Evolutionary conservation across 164 flowering plant genomes (phyloP), one percentile per base, ranked within the genome.

Genomic region (Piper betle): DNA sequence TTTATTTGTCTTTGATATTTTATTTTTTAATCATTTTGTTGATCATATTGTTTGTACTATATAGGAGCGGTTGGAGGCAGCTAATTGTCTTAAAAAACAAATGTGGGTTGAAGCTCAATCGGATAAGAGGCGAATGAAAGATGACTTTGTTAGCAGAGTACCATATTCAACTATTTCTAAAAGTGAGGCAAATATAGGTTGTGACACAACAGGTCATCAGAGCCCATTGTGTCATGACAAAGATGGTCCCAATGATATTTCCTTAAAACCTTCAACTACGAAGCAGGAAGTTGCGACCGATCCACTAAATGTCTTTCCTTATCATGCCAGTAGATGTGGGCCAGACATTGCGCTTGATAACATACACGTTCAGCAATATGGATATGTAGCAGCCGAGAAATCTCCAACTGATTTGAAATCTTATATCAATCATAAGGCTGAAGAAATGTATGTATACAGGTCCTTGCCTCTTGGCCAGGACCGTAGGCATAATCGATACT

Each of bases 391-490:
- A 62, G 78, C 83, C n/a, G 89, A 88, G 55, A 81, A 68, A 74
- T 80, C 91, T n/a, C 85, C 87, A 33, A 75, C 85, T 19, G 85
- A 85, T 71, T 68, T 87, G 52, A 92, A 92, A 72, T 75, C 93
- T 55, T 80, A 69, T 46, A 83, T 92, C 68, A 82, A 87, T 43
- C 85, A 83, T 53, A 81, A 62, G 70, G 98, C 98, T 52, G 96
- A 88, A 58, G 91, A 87, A 60, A 77, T 83, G 79, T 84, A 82
- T 75, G 86, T 85, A 2, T 85, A 89, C 66, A 78, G 95, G 68
- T 92, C 96, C 46, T 71, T 89, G 78, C 96, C 98, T 53, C 84
- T 89, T 52, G 98, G 96, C 55, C 93, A 82, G 61, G 96, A 92
- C 68, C 84, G 98, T 6, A 83, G 96, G 60, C 84, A 84, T 38